phyloP scores from a whole-genome alignment of 352 stramenopile genomes.

The Elongisporangium senticosum region DNA sequence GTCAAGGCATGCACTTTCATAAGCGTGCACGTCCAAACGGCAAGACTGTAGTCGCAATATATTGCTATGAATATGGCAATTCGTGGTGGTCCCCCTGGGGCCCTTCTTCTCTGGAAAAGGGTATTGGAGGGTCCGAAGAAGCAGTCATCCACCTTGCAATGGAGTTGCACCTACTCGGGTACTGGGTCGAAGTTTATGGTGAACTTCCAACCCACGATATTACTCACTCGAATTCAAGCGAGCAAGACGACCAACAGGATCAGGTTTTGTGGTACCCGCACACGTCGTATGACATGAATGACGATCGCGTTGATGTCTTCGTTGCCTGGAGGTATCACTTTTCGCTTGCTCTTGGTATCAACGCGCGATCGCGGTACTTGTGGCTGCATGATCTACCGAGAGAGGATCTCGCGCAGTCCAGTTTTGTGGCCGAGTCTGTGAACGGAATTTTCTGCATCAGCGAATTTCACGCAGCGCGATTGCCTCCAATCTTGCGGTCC shows the following conservation, averaged over 20 bases:
- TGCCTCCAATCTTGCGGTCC: conserved; percentile 32
- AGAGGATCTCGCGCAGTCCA: conserved; percentile 25
- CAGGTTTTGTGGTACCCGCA: conserved; percentile 72
- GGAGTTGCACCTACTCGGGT: conserved; percentile 75
- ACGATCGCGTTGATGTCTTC: conserved; percentile 75
- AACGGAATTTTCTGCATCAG: conserved; percentile 81
- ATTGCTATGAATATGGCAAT: conserved; percentile 90
- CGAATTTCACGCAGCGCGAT: conserved; percentile 59
- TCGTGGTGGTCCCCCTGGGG: conserved; percentile 88
- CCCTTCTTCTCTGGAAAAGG: conserved; percentile 55
- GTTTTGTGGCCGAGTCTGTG: conserved; percentile 32
- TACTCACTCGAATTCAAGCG: conserved; percentile 6
- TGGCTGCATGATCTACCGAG: conserved; percentile 83
- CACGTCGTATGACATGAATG: conserved; percentile 55
- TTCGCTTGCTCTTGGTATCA: conserved; percentile 49
- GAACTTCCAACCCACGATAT: conserved; percentile 51
- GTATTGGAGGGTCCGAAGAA: conserved; percentile 89
- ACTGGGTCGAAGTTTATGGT: conserved; percentile 85
- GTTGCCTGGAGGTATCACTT: conserved; percentile 89
- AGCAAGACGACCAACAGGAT: conserved; percentile 12
- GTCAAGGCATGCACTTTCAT: conserved; percentile 13
- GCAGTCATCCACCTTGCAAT: conserved; percentile 84
- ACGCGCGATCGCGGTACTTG: conserved; percentile 38
- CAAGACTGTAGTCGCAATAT: conserved; percentile 63
- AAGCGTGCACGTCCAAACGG: conserved; percentile 24